Evolutionary conservation across 495 filamentous ascomycete species (phyloP).

Genomic region (Aspergillus incahuasiensis): DNA sequence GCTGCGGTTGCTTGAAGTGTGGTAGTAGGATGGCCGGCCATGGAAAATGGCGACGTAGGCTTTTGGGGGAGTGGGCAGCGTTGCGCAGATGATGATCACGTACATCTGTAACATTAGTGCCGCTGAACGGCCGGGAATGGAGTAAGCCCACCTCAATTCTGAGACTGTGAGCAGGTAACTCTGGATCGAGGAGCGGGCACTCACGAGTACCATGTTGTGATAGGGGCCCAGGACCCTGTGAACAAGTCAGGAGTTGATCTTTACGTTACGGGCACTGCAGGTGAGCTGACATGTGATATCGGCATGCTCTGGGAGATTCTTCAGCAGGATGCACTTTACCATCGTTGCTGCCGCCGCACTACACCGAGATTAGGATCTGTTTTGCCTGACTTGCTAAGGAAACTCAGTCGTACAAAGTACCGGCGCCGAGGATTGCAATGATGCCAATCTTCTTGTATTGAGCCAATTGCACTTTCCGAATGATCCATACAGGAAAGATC

Average conservation of each 20-base stretch:
- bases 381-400: too few species aligned
- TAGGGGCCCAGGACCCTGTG: conserved; percentile 10
- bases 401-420: conserved; percentile 6
- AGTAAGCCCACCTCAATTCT: conserved; percentile 8
- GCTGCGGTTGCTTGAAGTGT: neutral
- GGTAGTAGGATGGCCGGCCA: neutral
- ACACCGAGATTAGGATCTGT: too few species aligned
- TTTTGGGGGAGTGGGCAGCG: conserved; percentile 10
- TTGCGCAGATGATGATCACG: conserved; percentile 14
- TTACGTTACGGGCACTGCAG: neutral
- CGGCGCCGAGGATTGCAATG: conserved; percentile 4
- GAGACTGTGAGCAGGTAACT: neutral
- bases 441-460: neutral
- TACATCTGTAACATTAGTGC: conserved; percentile 8
- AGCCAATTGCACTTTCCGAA: conserved; percentile 1
- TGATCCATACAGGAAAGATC: conserved; percentile 4
- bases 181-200: neutral
- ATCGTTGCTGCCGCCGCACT: conserved; percentile 10
- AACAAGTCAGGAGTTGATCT: neutral
- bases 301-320: conserved; percentile 6
- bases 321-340: conserved; percentile 9
- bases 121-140: neutral
- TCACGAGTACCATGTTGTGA: conserved; percentile 14
- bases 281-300: neutral
- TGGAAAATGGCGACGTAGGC: conserved; percentile 3